Base-by-base conservation (phyloP, 2,329 filamentous ascomycete genomes). In the Massarina eburnea region DNA sequence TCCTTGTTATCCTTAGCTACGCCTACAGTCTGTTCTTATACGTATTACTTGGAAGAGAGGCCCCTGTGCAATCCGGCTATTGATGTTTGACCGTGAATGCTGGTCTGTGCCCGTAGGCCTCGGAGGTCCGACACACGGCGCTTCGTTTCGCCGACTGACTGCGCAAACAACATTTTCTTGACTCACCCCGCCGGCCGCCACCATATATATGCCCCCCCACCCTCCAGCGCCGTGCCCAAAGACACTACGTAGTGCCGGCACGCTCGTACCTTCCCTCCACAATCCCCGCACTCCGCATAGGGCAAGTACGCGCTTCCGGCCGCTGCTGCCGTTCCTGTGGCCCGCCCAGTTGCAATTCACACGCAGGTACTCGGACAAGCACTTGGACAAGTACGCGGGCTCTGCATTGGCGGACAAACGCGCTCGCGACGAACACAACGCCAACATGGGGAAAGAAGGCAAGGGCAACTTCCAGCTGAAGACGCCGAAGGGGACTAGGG, bases 401-500 rank as follows among this genome's bases (percentile, higher is more conserved):
- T 15, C 15, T 34, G 15, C 32, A n/a, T 20, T 21, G 14, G 6
- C 19, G 12, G 18, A 8, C 15, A 3, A 21, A 21, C 40, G 45
- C 50, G 43, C 50, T 48, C 35, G 20, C 10, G 12, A 38, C 35
- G n/a, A 19, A 14, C 33, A 18, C 33, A n/a, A 32, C 43, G 57
- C 65, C 67, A 66, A 68, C 21, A 77, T 77, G 74, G 73, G 72
- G 47, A 71, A 67, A 46, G 53, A 74, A 59, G 71, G 58, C 59
- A 71, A 67, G 45, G 54, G 50, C 41, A 59, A 63, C 43, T 85
- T 87, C 72, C 83, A 84, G 72, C 80, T 95, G 68, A 95, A 95
- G 79, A 89, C 86, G 64, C 89, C 90, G 52, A 95, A 95, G 80
- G 90, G 91, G 58, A 95, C 90, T 55, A 88, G 89, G 68, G 91